Evolutionary conservation across 2,329 filamentous ascomycete genomes (phyloP), one percentile per base, ranked within the genome.

Genomic region (Ploettnerulaceae sp.): DNA sequence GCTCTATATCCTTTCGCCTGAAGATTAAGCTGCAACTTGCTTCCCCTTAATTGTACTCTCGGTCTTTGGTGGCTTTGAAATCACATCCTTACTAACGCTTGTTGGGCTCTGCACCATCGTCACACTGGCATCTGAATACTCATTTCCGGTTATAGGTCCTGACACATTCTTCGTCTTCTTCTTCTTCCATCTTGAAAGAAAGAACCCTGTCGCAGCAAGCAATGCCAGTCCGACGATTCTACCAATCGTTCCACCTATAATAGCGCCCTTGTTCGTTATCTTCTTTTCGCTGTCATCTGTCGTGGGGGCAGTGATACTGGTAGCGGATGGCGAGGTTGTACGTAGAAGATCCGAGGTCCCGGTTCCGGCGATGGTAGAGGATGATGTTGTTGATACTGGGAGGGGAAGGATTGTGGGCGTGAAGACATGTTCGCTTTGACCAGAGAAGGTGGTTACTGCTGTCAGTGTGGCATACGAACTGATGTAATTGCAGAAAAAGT

Each of bases 401-500:
- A 53, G 42, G 15, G 40, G n/a, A 21, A 35, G 46, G 6, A 50
- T 8, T 1, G 49, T 54, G 3, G 44, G 40, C 2, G 49, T 52
- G 9, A 54, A 39, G 2, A 29, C 20, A 11, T 46, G 43, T 12
- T 14, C 38, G 9, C 28, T 34, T 40, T 51, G 51, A 7, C 51
- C 51, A 4, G 39, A 7, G 15, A 33, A 48, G 21, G 48, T 34
- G 1, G 52, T 52, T 21, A 24, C 9, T 11, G 52, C 49, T 4
- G 40, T 20, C 12, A 49, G 21, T 5, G 48, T 29, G 1, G 17
- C 12, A 32, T 47, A 40, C 20, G 44, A 50, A 12, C 48, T 50
- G 22, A 57, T 21, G 40, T 55, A 55, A 37, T 57, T 52, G 44
- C 54, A 55, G 37, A 50, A 57, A 20, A 52, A 31, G n/a, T 46